Conservation (phyloP, 2,329 filamentous ascomycete species). For the Fusarium sp. region DNA sequence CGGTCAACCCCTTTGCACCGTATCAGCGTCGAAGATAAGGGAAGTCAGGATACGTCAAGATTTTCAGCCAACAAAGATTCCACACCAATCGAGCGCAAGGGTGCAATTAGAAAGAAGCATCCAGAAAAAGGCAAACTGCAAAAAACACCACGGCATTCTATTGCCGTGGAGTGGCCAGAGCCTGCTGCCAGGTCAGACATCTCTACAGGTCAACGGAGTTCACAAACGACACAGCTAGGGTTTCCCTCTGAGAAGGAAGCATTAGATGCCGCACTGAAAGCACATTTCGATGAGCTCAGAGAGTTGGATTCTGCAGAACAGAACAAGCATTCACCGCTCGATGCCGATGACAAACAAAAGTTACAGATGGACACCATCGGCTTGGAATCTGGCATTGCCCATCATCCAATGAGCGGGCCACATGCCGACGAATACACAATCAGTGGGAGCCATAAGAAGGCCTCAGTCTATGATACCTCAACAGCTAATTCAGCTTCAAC, state of each 20-base stretch:
- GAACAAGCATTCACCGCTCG: background rate
- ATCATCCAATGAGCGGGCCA: background rate
- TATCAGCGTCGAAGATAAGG: background rate
- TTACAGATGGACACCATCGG: background rate
- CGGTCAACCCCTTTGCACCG: background rate
- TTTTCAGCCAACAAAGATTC: background rate
- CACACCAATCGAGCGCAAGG: constrained; percentile 30
- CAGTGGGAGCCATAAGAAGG: background rate
- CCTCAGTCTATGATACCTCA: background rate
- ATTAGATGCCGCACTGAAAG: constrained; percentile 34
- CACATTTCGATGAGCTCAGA: constrained; percentile 32
- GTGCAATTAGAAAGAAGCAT: constrained; percentile 35
- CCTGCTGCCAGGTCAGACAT: background rate
- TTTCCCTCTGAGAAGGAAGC: constrained; percentile 33
- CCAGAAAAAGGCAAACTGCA: constrained; percentile 9
- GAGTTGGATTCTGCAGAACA: constrained; percentile 20
- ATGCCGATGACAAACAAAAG: background rate
- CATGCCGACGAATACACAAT: constrained; percentile 1
- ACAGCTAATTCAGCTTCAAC: constrained; percentile 25
- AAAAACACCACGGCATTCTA: background rate
- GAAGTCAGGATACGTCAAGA: background rate
- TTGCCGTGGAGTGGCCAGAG: constrained; percentile 28
- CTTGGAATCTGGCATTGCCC: background rate
- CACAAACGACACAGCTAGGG: constrained; percentile 4
- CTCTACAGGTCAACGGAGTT: background rate